phyloP scores from a whole-genome alignment of 352 stramenopile genomes.

The Blastocystis sp. region DNA sequence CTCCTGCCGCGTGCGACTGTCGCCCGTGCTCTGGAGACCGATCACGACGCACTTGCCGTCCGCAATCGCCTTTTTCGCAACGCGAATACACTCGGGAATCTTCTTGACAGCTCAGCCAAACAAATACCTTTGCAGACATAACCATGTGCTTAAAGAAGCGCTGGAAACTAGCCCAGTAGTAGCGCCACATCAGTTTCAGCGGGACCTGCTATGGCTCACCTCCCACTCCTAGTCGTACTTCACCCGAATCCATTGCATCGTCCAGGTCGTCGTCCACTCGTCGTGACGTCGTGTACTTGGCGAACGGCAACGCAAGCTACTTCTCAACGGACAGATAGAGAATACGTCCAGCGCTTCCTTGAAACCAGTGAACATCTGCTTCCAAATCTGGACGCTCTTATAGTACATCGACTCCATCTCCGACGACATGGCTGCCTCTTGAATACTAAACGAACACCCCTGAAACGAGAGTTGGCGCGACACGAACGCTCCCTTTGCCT shows the following conservation, averaged over 20 bases:
- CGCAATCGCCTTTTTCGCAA: not conserved
- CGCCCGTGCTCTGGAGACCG: conserved; percentile 68
- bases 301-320: not conserved
- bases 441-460: conserved; percentile 63
- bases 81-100: conserved; percentile 15
- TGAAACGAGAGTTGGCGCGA: conserved; percentile 65
- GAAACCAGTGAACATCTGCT: not conserved
- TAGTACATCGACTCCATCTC: conserved; percentile 30
- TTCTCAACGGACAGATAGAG: not conserved
- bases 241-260: not conserved
- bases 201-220: conserved; percentile 8
- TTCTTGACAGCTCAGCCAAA: not conserved
- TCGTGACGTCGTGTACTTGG: not conserved
- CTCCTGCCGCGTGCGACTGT: conserved; percentile 62
- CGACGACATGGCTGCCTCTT: not conserved
- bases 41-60: conserved; percentile 65
- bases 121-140: conserved; percentile 22
- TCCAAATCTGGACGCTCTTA: conserved; percentile 55
- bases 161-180: conserved; percentile 21
- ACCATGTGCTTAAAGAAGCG: conserved; percentile 55
- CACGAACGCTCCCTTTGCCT: conserved; percentile 65
- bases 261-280: not conserved
- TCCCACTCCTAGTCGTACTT: not conserved
- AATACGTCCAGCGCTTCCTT: conserved; percentile 59
- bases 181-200: conserved; percentile 14